Conservation (phyloP, 2,329 filamentous ascomycete genomes). For the Rugonectria rugulosa region DNA sequence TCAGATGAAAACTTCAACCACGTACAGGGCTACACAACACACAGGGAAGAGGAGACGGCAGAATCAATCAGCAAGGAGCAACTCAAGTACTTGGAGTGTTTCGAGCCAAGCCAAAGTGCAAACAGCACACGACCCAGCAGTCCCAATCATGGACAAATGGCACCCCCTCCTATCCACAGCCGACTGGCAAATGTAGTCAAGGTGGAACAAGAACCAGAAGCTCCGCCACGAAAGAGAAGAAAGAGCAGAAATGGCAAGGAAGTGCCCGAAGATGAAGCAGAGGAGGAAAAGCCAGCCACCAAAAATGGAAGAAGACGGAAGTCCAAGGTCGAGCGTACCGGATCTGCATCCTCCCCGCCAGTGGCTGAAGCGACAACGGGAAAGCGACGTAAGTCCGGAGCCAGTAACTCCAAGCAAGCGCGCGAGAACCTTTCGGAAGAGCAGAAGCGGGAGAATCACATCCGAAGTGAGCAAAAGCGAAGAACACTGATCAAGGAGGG, state of each 20-base stretch:
- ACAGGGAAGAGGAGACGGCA: conserved; percentile 62
- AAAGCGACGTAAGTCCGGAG: conserved; percentile 60
- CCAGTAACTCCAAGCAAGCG: conserved; percentile 52
- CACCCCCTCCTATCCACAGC: conserved; percentile 22
- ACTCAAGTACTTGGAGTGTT: conserved; percentile 63
- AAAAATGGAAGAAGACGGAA: conserved; percentile 55
- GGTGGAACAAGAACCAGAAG: conserved; percentile 48
- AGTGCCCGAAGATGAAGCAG: conserved; percentile 49
- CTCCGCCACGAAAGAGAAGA: conserved; percentile 59
- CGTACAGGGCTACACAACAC: conserved; percentile 65
- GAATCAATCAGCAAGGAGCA: conserved; percentile 64
- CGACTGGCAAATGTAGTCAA: conserved; percentile 35
- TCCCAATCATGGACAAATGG: conserved; percentile 46
- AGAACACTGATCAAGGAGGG: conserved; percentile 82
- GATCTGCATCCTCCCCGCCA: conserved; percentile 41
- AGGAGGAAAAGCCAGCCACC: conserved; percentile 45
- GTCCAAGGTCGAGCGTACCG: conserved; percentile 51
- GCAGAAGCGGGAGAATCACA: conserved; percentile 87
- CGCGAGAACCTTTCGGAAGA: conserved; percentile 80
- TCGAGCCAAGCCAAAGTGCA: conserved; percentile 65
- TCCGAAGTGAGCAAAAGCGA: conserved; percentile 86
- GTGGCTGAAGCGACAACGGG: conserved; percentile 46
- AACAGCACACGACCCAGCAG: conserved; percentile 67
- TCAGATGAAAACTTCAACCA: conserved; percentile 71
- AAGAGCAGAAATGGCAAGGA: conserved; percentile 61